phyloP scores from a whole-genome alignment of 2,329 filamentous ascomycete species.

The Alternaria sp. region DNA sequence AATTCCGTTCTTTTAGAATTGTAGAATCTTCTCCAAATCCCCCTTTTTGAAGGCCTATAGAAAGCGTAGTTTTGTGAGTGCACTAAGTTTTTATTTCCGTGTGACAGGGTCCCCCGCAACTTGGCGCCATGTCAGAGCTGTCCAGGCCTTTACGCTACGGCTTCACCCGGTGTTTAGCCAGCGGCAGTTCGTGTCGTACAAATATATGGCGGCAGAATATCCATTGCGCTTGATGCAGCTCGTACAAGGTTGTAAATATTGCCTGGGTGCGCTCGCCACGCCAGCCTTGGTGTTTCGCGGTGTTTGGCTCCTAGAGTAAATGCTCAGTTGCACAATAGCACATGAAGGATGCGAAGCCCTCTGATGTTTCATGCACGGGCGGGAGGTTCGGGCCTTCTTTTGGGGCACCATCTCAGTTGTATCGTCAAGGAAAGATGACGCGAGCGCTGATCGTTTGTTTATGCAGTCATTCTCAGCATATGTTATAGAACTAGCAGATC shows the following conservation, averaged over 20 bases:
- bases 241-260: neutral
- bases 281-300: neutral
- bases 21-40: too few relatives aligned
- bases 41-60: too few relatives aligned
- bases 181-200: neutral
- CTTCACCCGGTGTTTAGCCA: neutral
- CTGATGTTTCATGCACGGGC: neutral
- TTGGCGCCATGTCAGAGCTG: neutral
- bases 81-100: too few relatives aligned
- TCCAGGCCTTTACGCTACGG: slow-evolving; percentile 1
- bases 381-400: slow-evolving; percentile 1
- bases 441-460: neutral
- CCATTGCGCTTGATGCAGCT: neutral
- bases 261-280: neutral
- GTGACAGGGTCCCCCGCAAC: neutral
- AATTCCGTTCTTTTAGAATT: too few relatives aligned
- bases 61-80: too few relatives aligned
- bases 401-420: neutral
- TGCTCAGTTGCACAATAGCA: neutral
- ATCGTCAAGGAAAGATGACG: neutral
- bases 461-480: neutral
- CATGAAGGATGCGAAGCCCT: neutral
- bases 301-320: neutral
- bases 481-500: neutral
- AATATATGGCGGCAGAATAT: neutral